Evolutionary conservation across 345 rosid species (phyloP), one percentile per base, ranked within the genome.

Genomic region (Linum trigynum): DNA sequence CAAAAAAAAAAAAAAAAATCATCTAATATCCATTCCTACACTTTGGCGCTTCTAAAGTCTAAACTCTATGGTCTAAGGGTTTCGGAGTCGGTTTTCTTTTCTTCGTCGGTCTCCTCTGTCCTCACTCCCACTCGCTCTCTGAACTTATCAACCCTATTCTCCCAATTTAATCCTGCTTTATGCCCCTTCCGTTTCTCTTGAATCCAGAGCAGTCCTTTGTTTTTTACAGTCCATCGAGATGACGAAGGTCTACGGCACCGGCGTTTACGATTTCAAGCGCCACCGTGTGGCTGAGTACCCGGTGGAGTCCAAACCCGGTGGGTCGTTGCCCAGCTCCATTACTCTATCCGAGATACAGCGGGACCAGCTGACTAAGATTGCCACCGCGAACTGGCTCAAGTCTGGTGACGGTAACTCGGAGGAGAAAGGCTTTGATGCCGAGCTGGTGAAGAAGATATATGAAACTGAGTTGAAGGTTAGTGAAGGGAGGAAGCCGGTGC

Each of bases 221-320:
- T 48, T 38, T 0, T 23, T 0, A 23, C 32, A 23, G 32, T 1
- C 39, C 16, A 8, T 45, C 38, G 55, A 5, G 64, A 94, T 94
- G 99, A 83, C 97, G 32, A 90, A 83, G 77, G 92, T 94, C 15
- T 82, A 85, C 69, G 99, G 99, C 63, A 94, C 97, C 9, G 99
- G 97, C 65, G 82, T 87, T 15, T 94, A 81, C 75, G 99, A 94
- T 77, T 90, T 94, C 89, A 94, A 86, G 89, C 97, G 99, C 79
- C 99, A 88, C 77, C 88, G 80, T 11, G 99, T 94, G 9, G 99
- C 97, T 1, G 99, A 94, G 88, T 94, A 94, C 72, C 99, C 97
- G 36, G 32, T 23, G 32, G 87, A 88, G 59, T 62, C 95, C 58
- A 78, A 82, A 69, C 77, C 85, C 39, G 86, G 90, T 7, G 79